These are phyloP conservation scores for Candida nonsorbophila DNA, from an alignment of 805 yeast species.

Conservation along the genomic window DNA sequence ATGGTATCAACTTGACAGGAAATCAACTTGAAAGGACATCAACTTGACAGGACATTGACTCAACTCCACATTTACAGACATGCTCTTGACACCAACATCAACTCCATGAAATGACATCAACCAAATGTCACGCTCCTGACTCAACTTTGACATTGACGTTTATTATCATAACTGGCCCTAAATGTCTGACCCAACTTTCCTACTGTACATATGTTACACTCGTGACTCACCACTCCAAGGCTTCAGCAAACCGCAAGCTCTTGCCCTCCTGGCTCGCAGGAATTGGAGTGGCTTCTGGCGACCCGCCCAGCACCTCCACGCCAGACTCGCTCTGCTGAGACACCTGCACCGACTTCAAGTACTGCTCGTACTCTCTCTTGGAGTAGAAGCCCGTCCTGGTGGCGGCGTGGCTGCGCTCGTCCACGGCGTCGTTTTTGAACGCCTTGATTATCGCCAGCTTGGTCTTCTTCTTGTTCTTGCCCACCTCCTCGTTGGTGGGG, in stretches of 20 bases:
- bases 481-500: constrained; percentile 37
- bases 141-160: no score
- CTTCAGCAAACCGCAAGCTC: constrained; percentile 27
- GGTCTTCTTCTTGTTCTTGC: constrained; percentile 13
- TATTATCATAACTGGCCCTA: no score
- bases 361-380: constrained; percentile 20
- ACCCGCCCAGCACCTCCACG: constrained; percentile 16
- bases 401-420: neutral
- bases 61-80: no score
- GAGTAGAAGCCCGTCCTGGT: constrained; percentile 24
- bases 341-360: constrained; percentile 6
- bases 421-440: constrained; percentile 11
- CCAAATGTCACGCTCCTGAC: no score
- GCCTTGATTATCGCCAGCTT: constrained; percentile 34
- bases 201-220: neutral
- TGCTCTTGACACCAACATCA: no score
- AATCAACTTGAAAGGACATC: no score
- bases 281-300: no score
- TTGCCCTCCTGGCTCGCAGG: constrained; percentile 2
- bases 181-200: no score
- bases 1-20: no score
- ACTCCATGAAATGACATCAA: no score
- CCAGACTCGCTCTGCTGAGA: constrained; percentile 11
- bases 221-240: constrained; percentile 27
- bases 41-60: no score